Conservation (phyloP, 257 asterid species). For the Nicotiana undulata region DNA sequence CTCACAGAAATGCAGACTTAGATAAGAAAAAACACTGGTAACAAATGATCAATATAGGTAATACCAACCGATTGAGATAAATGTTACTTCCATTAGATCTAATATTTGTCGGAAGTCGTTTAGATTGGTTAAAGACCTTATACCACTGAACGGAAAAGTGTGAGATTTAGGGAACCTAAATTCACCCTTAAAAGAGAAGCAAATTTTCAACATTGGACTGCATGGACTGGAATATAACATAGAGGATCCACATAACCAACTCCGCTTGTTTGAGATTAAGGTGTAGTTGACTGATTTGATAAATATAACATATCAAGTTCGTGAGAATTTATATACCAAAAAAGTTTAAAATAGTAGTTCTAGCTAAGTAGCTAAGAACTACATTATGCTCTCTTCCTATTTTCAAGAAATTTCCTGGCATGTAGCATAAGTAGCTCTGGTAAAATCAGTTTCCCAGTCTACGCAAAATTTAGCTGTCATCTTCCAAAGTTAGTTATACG, state of each 20-base stretch:
- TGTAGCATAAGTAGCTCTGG: background rate
- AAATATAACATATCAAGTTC: background rate
- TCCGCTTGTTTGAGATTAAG: background rate
- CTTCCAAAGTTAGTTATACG: background rate
- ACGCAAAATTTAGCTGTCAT: background rate
- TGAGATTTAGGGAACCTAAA: background rate
- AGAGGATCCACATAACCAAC: background rate
- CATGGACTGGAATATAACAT: background rate
- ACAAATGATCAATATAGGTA: background rate
- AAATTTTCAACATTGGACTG: background rate
- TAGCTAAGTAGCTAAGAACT: background rate
- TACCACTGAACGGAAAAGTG: background rate
- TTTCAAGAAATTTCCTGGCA: background rate
- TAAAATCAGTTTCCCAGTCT: background rate
- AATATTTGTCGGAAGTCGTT: background rate
- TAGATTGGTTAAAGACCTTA: background rate
- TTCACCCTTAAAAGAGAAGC: background rate
- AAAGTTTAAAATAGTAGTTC: background rate
- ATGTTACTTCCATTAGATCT: background rate
- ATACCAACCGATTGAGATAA: background rate
- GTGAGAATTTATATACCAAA: background rate
- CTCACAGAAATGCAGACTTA: background rate
- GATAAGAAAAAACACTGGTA: background rate
- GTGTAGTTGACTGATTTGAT: background rate
- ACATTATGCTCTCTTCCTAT: background rate